Evolutionary conservation across 1,139 yeast species (phyloP), one percentile per base, ranked within the genome.

Genomic region (Meyerozyma sp.): DNA sequence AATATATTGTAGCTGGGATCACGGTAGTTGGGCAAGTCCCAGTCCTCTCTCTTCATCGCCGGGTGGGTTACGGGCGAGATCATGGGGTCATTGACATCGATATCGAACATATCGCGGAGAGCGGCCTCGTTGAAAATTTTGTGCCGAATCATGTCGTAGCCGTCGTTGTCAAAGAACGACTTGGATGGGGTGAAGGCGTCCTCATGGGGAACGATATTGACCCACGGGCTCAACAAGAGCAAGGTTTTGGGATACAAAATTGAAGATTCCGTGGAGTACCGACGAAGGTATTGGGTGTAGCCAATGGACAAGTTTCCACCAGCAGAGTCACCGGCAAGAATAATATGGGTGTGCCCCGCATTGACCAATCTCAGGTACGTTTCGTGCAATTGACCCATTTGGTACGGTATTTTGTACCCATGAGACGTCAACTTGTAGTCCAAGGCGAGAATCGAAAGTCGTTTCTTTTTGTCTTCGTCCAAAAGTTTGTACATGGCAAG

Each of bases 141-240:
- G 40, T 47, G 46, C 32, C 49, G 56, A 39, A 73, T 58, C 61
- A 68, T 56, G 48, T 72, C 78, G 26, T 58, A 52, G 8, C 48
- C 36, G 28, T 53, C 45, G 46, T 67, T 70, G 27, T 71, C 75
- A 44, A 59, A 53, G 50, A 57, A 66, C 10, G 75, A 68, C n/a
- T 50, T 49, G 1, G 75, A 67, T 10, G 67, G 64, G 29, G 46
- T 26, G 40, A 42, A 39, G 45, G 58, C 47, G 29, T 49, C 40
- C 7, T 44, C 44, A 5, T 26, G 18, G 0, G 64, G 61, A 2
- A 42, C 41, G 39, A 65, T 41, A 32, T 59, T 58, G 11, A 62
- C 63, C 78, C 78, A 72, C 1, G 78, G 77, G 45, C 70, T 62
- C 26, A 72, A 53, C 40, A 73, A 57, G 1, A 70, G 46, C 39